phyloP scores from a whole-genome alignment of 768 basidiomycete species.

The Crucibulum laeve region DNA sequence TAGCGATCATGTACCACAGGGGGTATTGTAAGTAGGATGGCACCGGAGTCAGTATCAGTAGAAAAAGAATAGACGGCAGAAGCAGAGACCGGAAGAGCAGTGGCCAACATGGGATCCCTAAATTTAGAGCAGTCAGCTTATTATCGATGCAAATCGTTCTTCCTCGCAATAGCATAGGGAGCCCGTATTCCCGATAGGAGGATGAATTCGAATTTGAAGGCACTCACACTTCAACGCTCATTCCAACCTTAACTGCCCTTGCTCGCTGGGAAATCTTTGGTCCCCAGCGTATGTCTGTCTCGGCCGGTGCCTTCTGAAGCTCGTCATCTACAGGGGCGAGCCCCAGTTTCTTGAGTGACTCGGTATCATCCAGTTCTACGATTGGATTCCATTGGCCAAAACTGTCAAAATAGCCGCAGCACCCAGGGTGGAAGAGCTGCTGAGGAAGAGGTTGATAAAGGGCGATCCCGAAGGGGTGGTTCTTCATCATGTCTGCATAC shows the following conservation, averaged over 20 bases:
- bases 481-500: constrained; percentile 16
- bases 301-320: constrained; percentile 13
- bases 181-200: no score
- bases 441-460: constrained; percentile 13
- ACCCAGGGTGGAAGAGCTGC: constrained; percentile 12
- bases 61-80: constrained; percentile 17
- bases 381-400: constrained; percentile 18
- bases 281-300: constrained; percentile 16
- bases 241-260: constrained; percentile 10
- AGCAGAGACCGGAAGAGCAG: constrained; percentile 13
- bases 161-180: no score
- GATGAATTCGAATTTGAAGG: no score
- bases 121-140: no score
- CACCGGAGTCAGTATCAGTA: constrained; percentile 11
- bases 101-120: constrained; percentile 10
- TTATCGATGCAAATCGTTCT: no score
- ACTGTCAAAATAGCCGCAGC: constrained; percentile 17
- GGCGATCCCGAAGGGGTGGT: constrained; percentile 19
- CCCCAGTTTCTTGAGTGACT: constrained; percentile 8
- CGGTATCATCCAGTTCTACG: constrained; percentile 10
- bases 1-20: constrained; percentile 17
- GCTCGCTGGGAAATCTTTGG: constrained; percentile 13
- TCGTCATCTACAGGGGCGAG: constrained; percentile 9
- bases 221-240: constrained; percentile 18
- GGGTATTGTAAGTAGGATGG: constrained; percentile 14